These are phyloP conservation scores for Fraxinus quadrangulata DNA, from an alignment of 257 asterid species.

Conservation along the genomic window DNA sequence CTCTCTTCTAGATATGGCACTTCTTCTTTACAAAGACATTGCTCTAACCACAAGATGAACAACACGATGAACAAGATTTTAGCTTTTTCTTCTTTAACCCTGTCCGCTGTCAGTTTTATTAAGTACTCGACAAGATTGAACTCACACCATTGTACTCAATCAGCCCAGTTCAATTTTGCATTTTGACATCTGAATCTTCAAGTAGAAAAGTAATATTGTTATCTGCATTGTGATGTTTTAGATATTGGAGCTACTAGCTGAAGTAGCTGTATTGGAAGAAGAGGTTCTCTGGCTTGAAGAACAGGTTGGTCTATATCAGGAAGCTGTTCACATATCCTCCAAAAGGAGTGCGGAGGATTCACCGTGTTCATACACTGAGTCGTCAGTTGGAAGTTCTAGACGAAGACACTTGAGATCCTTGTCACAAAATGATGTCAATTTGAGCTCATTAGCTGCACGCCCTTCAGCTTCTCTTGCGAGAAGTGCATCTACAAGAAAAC, in stretches of 20 bases:
- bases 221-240: constrained; percentile 26
- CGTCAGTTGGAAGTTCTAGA: constrained; percentile 23
- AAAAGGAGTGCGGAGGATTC: constrained; percentile 32
- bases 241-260: constrained; percentile 92
- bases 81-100: not conserved
- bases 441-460: constrained; percentile 32
- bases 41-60: not conserved
- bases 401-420: constrained; percentile 63
- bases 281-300: constrained; percentile 88
- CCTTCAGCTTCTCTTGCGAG: constrained; percentile 41
- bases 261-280: constrained; percentile 95
- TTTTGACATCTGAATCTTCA: not conserved
- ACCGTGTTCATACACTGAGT: constrained; percentile 23
- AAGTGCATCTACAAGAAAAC: constrained; percentile 52
- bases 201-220: not conserved
- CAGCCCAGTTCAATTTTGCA: not conserved
- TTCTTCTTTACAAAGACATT: not conserved
- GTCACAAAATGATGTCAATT: constrained; percentile 55
- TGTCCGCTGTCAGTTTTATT: too few relatives aligned
- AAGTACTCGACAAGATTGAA: too few relatives aligned
- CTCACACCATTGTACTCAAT: not conserved
- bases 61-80: not conserved
- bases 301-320: constrained; percentile 61
- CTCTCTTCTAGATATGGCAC: constrained; percentile 11
- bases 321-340: constrained; percentile 58